A percentile compares a stretch with the other conserved stretches of the same genome.
Evolutionary conservation across 2,329 filamentous ascomycete species (phyloP).

Genomic region (Trichophyton rubrum): DNA sequence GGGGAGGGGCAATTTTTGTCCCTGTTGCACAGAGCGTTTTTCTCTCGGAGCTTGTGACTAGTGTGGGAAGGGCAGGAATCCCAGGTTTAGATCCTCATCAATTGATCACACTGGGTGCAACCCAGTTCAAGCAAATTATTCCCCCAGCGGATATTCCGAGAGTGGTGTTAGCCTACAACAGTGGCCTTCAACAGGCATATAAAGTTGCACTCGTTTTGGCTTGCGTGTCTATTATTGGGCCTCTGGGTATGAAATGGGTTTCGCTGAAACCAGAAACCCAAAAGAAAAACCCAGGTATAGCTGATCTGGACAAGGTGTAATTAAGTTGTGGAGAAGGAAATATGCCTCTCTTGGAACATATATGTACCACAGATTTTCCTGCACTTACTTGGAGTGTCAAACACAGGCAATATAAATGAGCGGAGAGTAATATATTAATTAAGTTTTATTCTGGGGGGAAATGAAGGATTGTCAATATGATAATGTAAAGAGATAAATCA

Average conservation of each 20-base stretch:
- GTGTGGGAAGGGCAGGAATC: neutral
- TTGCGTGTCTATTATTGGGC: conserved; percentile 16
- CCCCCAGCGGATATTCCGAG: neutral
- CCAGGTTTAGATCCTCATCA: neutral
- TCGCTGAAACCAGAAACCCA: conserved; percentile 15
- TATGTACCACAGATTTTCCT: neutral
- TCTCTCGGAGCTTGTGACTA: conserved; percentile 32
- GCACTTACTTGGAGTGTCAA: no score
- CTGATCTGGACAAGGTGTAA: neutral
- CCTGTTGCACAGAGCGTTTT: conserved; percentile 43
- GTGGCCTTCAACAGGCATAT: conserved; percentile 14
- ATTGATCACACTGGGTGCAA: neutral
- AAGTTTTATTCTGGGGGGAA: no score
- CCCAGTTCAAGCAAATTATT: neutral
- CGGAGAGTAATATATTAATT: no score
- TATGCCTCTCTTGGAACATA: neutral
- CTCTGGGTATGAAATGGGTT: conserved; percentile 21
- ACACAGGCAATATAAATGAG: no score
- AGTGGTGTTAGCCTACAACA: conserved; percentile 5
- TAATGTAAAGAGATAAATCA: no score
- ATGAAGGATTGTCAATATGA: no score
- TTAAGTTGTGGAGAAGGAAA: neutral
- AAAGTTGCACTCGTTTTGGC: conserved; percentile 19
- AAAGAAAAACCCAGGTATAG: neutral
- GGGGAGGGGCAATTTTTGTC: conserved; percentile 38